These are phyloP conservation scores for Gossypium rotundifolium DNA, from an alignment of 345 rosid genomes.

Conservation along the genomic window DNA sequence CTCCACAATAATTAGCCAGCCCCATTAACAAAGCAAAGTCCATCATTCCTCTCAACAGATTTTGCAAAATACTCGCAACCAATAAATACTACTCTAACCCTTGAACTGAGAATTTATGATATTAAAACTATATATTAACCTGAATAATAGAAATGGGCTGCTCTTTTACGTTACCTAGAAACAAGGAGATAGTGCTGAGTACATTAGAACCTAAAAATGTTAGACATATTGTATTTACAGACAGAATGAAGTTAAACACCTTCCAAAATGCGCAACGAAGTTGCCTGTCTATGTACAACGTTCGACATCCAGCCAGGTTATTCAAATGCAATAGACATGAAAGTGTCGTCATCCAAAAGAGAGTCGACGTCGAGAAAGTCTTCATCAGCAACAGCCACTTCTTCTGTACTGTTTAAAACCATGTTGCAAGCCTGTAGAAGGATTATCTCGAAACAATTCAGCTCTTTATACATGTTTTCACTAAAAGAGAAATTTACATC, in stretches of 20 bases:
- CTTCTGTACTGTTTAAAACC: constrained; percentile 34
- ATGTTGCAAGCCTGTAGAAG: constrained; percentile 30
- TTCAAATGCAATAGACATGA: constrained; percentile 67
- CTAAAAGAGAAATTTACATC: not conserved
- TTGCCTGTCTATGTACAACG: constrained; percentile 22
- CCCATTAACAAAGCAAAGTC: not conserved
- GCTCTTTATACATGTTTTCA: not conserved
- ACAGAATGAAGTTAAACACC: constrained; percentile 13
- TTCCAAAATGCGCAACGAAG: no score
- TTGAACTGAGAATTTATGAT: not conserved
- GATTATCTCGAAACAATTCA: not conserved
- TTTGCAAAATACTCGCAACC: not conserved
- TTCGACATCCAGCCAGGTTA: constrained; percentile 13
- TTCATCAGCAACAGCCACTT: constrained; percentile 29
- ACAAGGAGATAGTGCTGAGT: not conserved
- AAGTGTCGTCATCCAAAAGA: constrained; percentile 57
- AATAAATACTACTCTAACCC: not conserved
- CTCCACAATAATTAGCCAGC: not conserved
- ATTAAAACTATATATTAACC: not conserved
- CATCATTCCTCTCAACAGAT: not conserved
- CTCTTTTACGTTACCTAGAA: not conserved
- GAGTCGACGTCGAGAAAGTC: constrained; percentile 57
- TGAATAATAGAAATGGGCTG: not conserved
- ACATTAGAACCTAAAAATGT: not conserved
- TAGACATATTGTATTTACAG: constrained; percentile 18